Conservation (phyloP, 2,329 filamentous ascomycete species). For the Hymenoscyphus fructigenus region DNA sequence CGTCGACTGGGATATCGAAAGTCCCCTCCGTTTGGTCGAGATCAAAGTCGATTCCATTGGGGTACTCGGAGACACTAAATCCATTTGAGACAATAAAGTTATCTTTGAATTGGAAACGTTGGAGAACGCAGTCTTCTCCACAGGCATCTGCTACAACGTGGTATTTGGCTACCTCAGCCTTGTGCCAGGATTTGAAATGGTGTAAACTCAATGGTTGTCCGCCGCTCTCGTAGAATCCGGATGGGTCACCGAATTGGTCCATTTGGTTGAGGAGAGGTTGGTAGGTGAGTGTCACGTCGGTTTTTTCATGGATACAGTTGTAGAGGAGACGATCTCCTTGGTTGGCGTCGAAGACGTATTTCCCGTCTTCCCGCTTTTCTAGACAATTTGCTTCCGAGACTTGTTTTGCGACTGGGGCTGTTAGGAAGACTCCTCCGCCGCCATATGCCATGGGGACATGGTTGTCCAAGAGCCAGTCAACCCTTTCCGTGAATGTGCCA, state of each 20-base stretch:
- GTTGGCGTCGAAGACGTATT: conserved; percentile 27
- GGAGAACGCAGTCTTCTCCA: conserved; percentile 35
- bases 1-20: conserved; percentile 27
- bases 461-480: conserved; percentile 33
- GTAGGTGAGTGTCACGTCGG: conserved; percentile 31
- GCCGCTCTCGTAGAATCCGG: conserved; percentile 37
- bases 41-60: conserved; percentile 35
- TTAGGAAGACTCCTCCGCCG: conserved; percentile 36
- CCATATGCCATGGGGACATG: conserved; percentile 34
- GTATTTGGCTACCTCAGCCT: conserved; percentile 23
- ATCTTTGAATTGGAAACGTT: conserved; percentile 36
- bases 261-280: conserved; percentile 32
- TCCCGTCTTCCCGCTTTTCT: conserved; percentile 25
- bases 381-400: conserved; percentile 29
- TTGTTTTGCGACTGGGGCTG: conserved; percentile 25
- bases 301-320: conserved; percentile 33
- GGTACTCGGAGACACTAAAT: conserved; percentile 33
- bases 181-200: conserved; percentile 38
- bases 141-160: conserved; percentile 35
- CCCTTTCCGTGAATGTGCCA: conserved; percentile 35
- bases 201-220: conserved; percentile 31
- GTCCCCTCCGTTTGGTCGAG: conserved; percentile 32
- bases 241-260: conserved; percentile 35
- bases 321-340: conserved; percentile 36
- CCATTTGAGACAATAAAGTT: conserved; percentile 34